Percentiles rank a stretch among this genome's conserved stretches.
These are phyloP conservation scores for Usnea hakonensis DNA, from an alignment of 495 filamentous ascomycete species.

Conservation along the genomic window DNA sequence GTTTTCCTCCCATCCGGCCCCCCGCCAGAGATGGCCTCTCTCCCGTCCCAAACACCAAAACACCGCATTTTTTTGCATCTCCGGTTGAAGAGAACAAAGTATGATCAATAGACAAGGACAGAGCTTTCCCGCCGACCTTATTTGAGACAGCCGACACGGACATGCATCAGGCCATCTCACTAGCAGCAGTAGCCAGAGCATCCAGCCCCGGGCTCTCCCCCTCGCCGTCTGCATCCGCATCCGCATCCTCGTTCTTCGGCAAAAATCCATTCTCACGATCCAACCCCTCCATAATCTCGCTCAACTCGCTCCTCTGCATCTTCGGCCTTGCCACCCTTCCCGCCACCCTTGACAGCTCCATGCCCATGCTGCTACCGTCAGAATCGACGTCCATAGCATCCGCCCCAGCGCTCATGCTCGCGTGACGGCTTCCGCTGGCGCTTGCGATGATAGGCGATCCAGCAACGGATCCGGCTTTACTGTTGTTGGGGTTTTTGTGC, in stretches of 20 bases:
- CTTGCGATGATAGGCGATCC: constrained; percentile 8
- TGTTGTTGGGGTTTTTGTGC: constrained; percentile 43
- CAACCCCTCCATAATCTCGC: constrained; percentile 19
- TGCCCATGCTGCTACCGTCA: not conserved
- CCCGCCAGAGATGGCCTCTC: not conserved
- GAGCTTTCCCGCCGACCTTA: not conserved
- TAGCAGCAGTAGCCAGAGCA: constrained; percentile 23
- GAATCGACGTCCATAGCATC: constrained; percentile 18
- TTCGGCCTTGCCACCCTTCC: constrained; percentile 6
- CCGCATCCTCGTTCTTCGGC: not conserved
- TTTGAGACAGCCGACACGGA: not conserved
- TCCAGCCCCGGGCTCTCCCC: constrained; percentile 25
- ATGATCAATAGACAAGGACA: not conserved
- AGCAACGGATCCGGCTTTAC: not conserved
- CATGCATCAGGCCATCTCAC: constrained; percentile 12
- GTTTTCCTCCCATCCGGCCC: not conserved
- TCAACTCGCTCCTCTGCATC: constrained; percentile 18
- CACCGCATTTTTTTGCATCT: not conserved
- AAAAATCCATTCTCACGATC: not conserved
- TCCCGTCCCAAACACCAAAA: not conserved
- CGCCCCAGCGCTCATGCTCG: not conserved
- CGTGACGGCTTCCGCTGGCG: not conserved
- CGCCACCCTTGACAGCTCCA: not conserved
- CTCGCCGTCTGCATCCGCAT: constrained; percentile 22
- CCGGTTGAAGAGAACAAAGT: too few relatives aligned